These are phyloP conservation scores for Starmerella stigmatis DNA, from an alignment of 805 yeast species.

Conservation along the genomic window DNA sequence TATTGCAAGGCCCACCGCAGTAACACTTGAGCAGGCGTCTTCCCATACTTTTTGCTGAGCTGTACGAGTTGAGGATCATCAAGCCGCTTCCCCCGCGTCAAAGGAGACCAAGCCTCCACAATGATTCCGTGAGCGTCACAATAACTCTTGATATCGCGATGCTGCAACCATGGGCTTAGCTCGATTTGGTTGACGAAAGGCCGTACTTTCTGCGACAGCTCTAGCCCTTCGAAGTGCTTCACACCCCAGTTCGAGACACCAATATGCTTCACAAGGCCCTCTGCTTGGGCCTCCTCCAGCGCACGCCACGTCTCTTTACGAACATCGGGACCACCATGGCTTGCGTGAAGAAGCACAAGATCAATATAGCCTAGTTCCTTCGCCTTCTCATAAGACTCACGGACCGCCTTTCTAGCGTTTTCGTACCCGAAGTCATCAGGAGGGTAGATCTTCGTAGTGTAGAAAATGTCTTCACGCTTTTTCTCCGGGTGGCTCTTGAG, in stretches of 20 bases:
- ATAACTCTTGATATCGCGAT: constrained; percentile 50
- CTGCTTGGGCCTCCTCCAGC: constrained; percentile 44
- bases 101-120: constrained; percentile 70
- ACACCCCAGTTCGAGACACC: constrained; percentile 59
- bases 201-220: constrained; percentile 32
- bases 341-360: constrained; percentile 53
- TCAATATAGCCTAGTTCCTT: constrained; percentile 54
- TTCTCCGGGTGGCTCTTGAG: constrained; percentile 28
- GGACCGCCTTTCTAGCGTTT: constrained; percentile 48
- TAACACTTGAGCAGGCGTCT: constrained; percentile 38
- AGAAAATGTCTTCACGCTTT: constrained; percentile 40
- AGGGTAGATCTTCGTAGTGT: constrained; percentile 71
- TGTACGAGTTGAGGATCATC: constrained; percentile 29
- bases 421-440: constrained; percentile 45
- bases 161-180: constrained; percentile 74
- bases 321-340: constrained; percentile 24
- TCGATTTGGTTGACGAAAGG: constrained; percentile 77
- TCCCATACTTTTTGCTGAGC: constrained; percentile 34
- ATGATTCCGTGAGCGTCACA: constrained; percentile 45
- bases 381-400: constrained; percentile 43
- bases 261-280: constrained; percentile 41
- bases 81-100: constrained; percentile 53
- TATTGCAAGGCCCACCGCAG: constrained; percentile 41
- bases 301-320: constrained; percentile 46
- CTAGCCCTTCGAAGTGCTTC: constrained; percentile 45